Conservation (phyloP, 2,329 filamentous ascomycete species). For the Fusarium xylarioides region DNA sequence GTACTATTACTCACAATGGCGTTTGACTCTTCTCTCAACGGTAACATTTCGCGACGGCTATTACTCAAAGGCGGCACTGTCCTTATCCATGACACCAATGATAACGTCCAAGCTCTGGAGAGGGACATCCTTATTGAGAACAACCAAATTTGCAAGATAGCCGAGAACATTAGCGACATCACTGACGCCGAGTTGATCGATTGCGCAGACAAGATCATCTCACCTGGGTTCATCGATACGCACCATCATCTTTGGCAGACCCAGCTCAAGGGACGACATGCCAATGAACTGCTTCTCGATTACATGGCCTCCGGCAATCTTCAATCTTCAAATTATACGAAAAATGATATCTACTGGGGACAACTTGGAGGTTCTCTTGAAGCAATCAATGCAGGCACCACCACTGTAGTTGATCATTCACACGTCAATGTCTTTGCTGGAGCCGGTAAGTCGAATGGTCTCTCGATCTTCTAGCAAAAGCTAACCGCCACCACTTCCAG, state of each 20-base stretch:
- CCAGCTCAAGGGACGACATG: constrained; percentile 11
- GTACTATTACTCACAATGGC: no score
- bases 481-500: neutral
- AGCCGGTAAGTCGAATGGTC: neutral
- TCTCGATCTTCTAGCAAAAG: rapidly evolving
- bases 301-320: constrained; percentile 6
- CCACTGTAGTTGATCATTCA: constrained; percentile 22
- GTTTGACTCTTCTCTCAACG: neutral
- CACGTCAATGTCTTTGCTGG: neutral
- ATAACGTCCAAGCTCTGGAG: neutral
- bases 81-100: constrained; percentile 9
- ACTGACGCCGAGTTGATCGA: neutral
- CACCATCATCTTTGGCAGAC: constrained; percentile 22
- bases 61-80: constrained; percentile 16
- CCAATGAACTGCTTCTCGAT: neutral
- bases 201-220: neutral
- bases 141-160: constrained; percentile 5
- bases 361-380: constrained; percentile 22
- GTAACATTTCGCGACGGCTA: neutral
- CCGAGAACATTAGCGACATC: neutral
- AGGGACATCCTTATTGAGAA: constrained; percentile 12
- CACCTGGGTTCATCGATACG: constrained; percentile 9
- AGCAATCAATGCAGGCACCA: constrained; percentile 21
- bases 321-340: neutral
- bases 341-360: constrained; percentile 16